Evolutionary conservation across 2,329 filamentous ascomycete species (phyloP), one percentile per base, ranked within the genome.

Genomic region (Pezicula carpinea): DNA sequence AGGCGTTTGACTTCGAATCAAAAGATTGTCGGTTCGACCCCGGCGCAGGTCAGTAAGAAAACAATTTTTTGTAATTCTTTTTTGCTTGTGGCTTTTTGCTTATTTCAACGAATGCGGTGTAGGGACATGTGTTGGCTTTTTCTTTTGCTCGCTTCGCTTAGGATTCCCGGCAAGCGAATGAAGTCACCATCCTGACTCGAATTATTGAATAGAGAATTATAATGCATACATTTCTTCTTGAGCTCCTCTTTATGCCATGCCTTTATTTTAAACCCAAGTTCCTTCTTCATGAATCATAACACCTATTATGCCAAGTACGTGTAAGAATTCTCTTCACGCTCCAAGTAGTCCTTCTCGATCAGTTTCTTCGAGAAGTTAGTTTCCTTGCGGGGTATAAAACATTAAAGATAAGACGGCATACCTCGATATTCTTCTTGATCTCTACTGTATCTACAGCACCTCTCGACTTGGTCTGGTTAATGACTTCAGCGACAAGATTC

Each of bases 371-470:
- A 17, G 6, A 33, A 13, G 53, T 69, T 59, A 69, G 64, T 45
- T 44, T 51, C 41, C 31, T 45, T 46, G 15, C 32, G 17, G 14
- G 19, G 32, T 7, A n/a, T 22, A 39, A 22, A 38, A 44, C n/a
- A n/a, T n/a, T 43, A 34, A 38, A 18, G 33, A 52, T 41, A 18
- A 76, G n/a, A n/a, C n/a, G n/a, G n/a, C 85, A 61, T 69, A 91
- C 82, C 68, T 97, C 93, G 67, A 99, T 96, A 66, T 97, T 95
- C 71, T 86, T 85, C 80, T 99, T 99, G 56, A 99, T 97, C 53
- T 93, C 89, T 2, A 75, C 75, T 34, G 90, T 79, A 62, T 95
- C 91, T 49, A 99, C 74, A 15, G 88, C 89, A 13, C 93, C 95
- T 46, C 93, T 77, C 56, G 80, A 88, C 72, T 85, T 88, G 2